Base-by-base conservation (phyloP, 2,329 filamentous ascomycete species). In the Trichoderma koningiopsis region DNA sequence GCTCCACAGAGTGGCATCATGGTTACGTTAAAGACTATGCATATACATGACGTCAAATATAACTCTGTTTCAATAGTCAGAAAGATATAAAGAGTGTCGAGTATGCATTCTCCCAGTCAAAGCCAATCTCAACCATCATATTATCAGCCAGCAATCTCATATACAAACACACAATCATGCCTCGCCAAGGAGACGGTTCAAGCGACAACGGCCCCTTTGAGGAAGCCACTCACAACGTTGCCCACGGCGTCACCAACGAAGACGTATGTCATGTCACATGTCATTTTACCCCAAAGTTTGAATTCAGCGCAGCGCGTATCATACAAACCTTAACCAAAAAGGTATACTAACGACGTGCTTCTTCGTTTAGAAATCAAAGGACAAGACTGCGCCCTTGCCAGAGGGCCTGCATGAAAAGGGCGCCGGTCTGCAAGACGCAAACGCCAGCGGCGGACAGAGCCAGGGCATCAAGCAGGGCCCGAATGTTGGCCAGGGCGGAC, bases 371-470 rank as follows among this genome's bases (percentile, higher is more conserved):
- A 69, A 64, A 37, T 66, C 55, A 68, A 83, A 84, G 16, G 80
- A 85, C 76, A 86, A 86, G 79, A 82, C 83, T 1, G 84, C 84
- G 1, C 79, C 80, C 1, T 72, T 85, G 58, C 85, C 85, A 10
- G 80, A 85, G 74, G 77, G 77, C 29, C 73, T 75, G 33, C 71
- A 77, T 5, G 83, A 85, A 70, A 78, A 84, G 68, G 85, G 84
- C 13, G 73, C 74, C 0, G 83, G 76, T 0, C 71, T 86, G 2
- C 70, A 79, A 52, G 82, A 79, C 63, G 57, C 76, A 70, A 76
- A 77, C 37, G 83, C 83, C 53, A 83, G 82, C 70, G 84, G 81
- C 6, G 84, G 84, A 6, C 72, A 79, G 60, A 83, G 81, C 73
- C 64, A 68, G n/a, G 82, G 83, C 16, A 73, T 82, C 47, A 78